Evolutionary conservation across 805 yeast genomes (phyloP).

Genomic region (Candida sonorensis): DNA sequence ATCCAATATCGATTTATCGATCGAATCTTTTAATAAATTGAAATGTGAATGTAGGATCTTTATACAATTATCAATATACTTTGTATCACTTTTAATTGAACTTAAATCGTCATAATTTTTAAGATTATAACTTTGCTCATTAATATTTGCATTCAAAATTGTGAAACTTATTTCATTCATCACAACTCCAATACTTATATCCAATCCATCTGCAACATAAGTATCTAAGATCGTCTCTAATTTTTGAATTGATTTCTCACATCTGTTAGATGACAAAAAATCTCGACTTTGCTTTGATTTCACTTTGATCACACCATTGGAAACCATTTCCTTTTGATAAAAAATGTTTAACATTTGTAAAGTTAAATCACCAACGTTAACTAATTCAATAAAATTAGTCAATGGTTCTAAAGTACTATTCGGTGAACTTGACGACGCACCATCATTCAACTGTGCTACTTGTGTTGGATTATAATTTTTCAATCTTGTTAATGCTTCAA

Average conservation of each 20-base stretch:
- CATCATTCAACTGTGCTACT: constrained; percentile 17
- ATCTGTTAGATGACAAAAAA: constrained; percentile 69
- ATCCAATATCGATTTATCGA: constrained; percentile 83
- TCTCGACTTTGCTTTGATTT: constrained; percentile 56
- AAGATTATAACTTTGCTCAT: constrained; percentile 45
- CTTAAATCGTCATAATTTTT: constrained; percentile 12
- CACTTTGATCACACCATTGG: constrained; percentile 39
- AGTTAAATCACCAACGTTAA: constrained; percentile 86
- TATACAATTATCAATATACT: constrained; percentile 60
- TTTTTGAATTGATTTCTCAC: constrained; percentile 51
- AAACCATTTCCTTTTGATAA: constrained; percentile 74
- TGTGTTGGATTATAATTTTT: constrained; percentile 61
- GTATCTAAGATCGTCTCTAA: constrained; percentile 80
- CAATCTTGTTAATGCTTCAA: constrained; percentile 66
- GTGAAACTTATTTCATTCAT: constrained; percentile 56
- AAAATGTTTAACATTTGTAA: constrained; percentile 90
- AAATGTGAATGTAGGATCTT: constrained; percentile 64
- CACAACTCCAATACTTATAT: constrained; percentile 84
- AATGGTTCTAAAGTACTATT: constrained; percentile 64
- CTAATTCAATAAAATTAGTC: constrained; percentile 80
- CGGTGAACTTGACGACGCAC: constrained; percentile 13
- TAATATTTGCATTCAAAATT: constrained; percentile 15
- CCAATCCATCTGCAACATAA: constrained; percentile 87
- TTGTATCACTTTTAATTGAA: constrained; percentile 33
- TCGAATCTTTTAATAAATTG: constrained; percentile 65